Percentiles rank a stretch among this genome's conserved stretches.
phyloP scores from a whole-genome alignment of 495 filamentous ascomycete species.

The Tuber aestivum region DNA sequence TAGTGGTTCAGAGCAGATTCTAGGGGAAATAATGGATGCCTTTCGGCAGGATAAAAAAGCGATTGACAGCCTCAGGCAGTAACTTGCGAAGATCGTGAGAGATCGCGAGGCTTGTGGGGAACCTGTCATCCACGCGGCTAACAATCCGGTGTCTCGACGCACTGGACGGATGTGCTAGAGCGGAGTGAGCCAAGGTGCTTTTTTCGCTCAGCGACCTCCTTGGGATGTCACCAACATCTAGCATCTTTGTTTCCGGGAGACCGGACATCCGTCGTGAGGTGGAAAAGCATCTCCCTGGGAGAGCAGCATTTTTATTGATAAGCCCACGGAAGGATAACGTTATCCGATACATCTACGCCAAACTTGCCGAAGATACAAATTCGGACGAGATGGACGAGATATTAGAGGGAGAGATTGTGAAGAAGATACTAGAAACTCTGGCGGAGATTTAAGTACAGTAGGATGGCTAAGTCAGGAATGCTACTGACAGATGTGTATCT shows the following conservation, averaged over 20 bases:
- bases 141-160: neutral
- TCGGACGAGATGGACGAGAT: neutral
- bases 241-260: neutral
- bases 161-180: neutral
- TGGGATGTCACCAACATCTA: neutral
- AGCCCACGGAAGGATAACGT: neutral
- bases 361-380: neutral
- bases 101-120: neutral
- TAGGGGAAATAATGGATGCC: neutral
- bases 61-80: neutral
- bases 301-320: neutral
- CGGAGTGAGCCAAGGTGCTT: neutral
- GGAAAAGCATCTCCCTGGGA: neutral
- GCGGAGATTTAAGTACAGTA: neutral
- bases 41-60: neutral
- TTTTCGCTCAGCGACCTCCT: neutral
- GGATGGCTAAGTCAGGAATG: neutral
- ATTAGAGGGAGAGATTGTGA: neutral
- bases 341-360: neutral
- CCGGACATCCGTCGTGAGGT: neutral
- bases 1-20: neutral
- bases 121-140: neutral
- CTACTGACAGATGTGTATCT: neutral
- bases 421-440: neutral
- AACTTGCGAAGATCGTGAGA: neutral